Evolutionary conservation across 2,329 filamentous ascomycete genomes (phyloP).

Genomic region (Dothistroma pini): DNA sequence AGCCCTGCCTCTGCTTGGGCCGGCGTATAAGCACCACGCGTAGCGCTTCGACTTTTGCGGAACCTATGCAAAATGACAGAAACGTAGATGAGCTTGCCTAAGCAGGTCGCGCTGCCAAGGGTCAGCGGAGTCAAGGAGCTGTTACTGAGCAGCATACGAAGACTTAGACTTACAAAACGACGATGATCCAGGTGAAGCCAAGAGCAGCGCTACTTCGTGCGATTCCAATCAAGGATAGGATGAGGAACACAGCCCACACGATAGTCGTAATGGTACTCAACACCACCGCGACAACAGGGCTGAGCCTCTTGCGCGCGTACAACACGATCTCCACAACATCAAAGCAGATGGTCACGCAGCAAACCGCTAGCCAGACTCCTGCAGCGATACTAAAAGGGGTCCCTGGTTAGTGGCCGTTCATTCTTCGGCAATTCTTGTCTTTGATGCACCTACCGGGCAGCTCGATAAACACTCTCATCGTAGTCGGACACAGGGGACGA

Average conservation of each 20-base stretch:
- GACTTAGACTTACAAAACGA: slow-evolving; percentile 38
- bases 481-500: not conserved
- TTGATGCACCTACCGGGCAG: slow-evolving; percentile 16
- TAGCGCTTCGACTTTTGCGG: slow-evolving; percentile 34
- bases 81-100: slow-evolving; percentile 41
- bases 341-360: slow-evolving; percentile 25
- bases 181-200: slow-evolving; percentile 23
- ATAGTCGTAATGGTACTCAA: slow-evolving; percentile 26
- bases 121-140: slow-evolving; percentile 11
- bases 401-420: slow-evolving; percentile 17
- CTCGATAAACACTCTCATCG: slow-evolving; percentile 3
- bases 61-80: slow-evolving; percentile 36
- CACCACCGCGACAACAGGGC: slow-evolving; percentile 23
- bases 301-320: slow-evolving; percentile 23
- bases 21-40: slow-evolving; percentile 23
- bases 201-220: slow-evolving; percentile 5
- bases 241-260: slow-evolving; percentile 27
- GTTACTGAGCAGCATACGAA: not conserved
- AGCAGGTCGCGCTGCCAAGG: slow-evolving; percentile 33
- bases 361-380: slow-evolving; percentile 23
- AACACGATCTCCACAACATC: slow-evolving; percentile 29
- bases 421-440: slow-evolving; percentile 16
- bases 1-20: slow-evolving; percentile 20
- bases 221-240: slow-evolving; percentile 19
- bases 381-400: slow-evolving; percentile 20